Evolutionary conservation across 345 rosid genomes (phyloP).

Genomic region (Brassica carinata): DNA sequence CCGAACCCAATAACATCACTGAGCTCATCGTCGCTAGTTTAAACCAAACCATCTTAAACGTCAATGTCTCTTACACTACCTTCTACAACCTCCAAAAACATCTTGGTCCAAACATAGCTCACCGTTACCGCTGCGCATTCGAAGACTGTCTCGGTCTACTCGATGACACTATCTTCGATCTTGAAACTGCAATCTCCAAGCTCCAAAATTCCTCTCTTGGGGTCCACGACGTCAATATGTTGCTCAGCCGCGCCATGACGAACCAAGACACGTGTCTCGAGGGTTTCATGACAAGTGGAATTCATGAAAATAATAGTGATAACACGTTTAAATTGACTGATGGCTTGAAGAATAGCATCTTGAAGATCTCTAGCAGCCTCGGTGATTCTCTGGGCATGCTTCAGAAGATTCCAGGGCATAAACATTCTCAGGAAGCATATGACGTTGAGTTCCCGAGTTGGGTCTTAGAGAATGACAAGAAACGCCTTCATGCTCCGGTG

Average conservation of each 20-base stretch:
- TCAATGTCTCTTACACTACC: constrained; percentile 46
- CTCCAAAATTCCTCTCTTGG: constrained; percentile 31
- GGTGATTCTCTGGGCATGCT: constrained; percentile 67
- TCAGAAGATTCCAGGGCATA: constrained; percentile 55
- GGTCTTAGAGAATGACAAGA: constrained; percentile 54
- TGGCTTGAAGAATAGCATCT: constrained; percentile 46
- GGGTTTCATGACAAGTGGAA: constrained; percentile 45
- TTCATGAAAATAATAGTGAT: constrained; percentile 32
- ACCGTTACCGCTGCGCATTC: constrained; percentile 48
- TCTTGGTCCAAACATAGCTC: constrained; percentile 28
- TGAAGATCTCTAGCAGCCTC: constrained; percentile 63
- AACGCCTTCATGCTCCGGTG: constrained; percentile 45
- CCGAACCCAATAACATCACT: constrained; percentile 36
- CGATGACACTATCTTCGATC: constrained; percentile 51
- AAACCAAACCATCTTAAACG: constrained; percentile 53
- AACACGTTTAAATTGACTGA: constrained; percentile 31
- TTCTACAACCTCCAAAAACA: constrained; percentile 44
- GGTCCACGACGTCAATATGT: constrained; percentile 44
- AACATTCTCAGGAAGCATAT: constrained; percentile 42
- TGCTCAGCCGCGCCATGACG: constrained; percentile 77
- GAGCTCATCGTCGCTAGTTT: constrained; percentile 55
- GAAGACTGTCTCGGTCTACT: constrained; percentile 74
- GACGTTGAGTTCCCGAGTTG: constrained; percentile 62
- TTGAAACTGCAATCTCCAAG: constrained; percentile 46
- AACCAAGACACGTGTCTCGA: constrained; percentile 93